Evolutionary conservation across 1,284 basidiomycete genomes (phyloP), one percentile per base, ranked within the genome.

Genomic region (Phaffia rhodozyma): DNA sequence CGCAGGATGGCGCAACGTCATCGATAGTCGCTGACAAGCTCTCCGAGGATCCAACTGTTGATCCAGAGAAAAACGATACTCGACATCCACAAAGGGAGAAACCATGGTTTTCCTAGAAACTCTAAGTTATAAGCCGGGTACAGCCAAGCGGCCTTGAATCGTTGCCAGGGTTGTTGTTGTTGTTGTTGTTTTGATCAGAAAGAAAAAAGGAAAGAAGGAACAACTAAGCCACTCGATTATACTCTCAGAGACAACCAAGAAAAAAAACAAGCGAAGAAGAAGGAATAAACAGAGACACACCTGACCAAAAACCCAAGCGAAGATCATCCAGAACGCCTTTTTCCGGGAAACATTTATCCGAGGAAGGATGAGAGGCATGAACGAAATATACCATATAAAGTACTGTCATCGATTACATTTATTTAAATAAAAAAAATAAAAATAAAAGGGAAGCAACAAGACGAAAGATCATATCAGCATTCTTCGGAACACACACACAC

Each of bases 341-440:
- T 71, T 62, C 30, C 74, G 73, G 0, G 83, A 77, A 43, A 91
- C 78, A 0, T 75, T 72, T 0, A 94, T 74, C 20, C 78, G 80
- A 0, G 89, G 85, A 3, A 91, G 79, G 16, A 96, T 77, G 2
- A 93, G 79, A 0, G 96, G 93, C 0, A 98, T 76, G 67, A 98
- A 84, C 67, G 92, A 85, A 7, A 93, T 83, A 73, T 94, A 97
- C 96, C 96, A 99, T 57, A 97, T 80, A 76, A 97, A 98, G 77
- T 99, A 99, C 86, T 98, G 76, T 27, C 30, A 7, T 27, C 25
- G 54, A n/a, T 20, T 43, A 5, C 29, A 20, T 32, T 3, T 34
- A 25, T 21, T 25, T 6, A 21, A 55, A 48, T n/a, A 27, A 47
- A 4, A 54, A 25, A 25, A n/a, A 47, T 21, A n/a, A 23, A 48